Conservation (phyloP, 2,329 filamentous ascomycete genomes). For the Colletotrichum tanaceti region DNA sequence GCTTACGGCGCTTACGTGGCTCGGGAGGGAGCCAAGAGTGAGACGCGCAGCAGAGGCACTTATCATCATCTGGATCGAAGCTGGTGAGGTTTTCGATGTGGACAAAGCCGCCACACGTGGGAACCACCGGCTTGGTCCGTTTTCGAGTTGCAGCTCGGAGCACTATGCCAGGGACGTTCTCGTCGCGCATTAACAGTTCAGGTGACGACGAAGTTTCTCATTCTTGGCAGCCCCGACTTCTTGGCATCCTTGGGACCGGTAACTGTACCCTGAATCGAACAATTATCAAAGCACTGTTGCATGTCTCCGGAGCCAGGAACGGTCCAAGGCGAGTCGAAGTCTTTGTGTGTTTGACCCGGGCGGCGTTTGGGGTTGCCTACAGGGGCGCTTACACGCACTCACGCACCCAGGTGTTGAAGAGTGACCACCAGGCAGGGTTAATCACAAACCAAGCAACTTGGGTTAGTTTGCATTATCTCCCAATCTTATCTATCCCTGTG, state of each 20-base stretch:
- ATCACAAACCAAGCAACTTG: too few relatives aligned
- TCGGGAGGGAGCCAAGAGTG: conserved; percentile 24
- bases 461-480: not conserved
- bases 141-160: not conserved
- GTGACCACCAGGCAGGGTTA: too few relatives aligned
- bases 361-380: too few relatives aligned
- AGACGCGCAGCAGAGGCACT: conserved; percentile 12
- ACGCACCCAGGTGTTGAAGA: too few relatives aligned
- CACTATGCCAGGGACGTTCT: not conserved
- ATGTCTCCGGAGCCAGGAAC: too few relatives aligned
- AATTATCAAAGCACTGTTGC: too few relatives aligned
- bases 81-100: not conserved
- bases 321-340: too few relatives aligned
- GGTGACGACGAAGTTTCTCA: too few relatives aligned
- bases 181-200: not conserved
- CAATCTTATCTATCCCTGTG: too few relatives aligned
- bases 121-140: not conserved
- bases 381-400: too few relatives aligned
- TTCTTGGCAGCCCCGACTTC: not conserved
- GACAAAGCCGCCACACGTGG: not conserved
- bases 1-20: conserved; percentile 40
- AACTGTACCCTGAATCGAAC: too few relatives aligned
- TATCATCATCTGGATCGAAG: not conserved
- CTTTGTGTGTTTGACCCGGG: too few relatives aligned
- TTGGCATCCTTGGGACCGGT: not conserved